Evolutionary conservation across 2,329 filamentous ascomycete genomes (phyloP).

Genomic region (Lomentospora prolificans): DNA sequence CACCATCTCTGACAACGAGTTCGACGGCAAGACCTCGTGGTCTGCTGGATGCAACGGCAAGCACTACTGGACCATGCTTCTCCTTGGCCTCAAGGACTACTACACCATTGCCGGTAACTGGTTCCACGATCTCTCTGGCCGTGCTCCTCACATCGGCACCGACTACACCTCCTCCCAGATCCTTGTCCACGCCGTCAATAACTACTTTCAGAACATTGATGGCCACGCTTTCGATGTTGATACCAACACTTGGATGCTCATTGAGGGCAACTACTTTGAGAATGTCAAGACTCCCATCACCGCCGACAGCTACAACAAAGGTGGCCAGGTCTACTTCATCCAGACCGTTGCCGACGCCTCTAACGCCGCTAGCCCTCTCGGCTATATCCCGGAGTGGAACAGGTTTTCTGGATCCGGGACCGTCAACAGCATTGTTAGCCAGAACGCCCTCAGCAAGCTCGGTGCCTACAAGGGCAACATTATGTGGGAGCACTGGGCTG

Average conservation of each 20-base stretch:
- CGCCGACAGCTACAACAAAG: slow-evolving; percentile 17
- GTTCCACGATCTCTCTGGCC: slow-evolving; percentile 32
- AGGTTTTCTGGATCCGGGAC: slow-evolving; percentile 11
- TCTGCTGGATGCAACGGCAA: slow-evolving; percentile 33
- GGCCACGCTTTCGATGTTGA: slow-evolving; percentile 35
- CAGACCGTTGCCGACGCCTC: slow-evolving; percentile 17
- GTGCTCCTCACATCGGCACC: slow-evolving; percentile 30
- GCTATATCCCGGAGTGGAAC: slow-evolving; percentile 18
- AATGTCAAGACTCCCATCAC: slow-evolving; percentile 28
- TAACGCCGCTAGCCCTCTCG: slow-evolving; percentile 12
- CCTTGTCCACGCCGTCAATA: slow-evolving; percentile 29
- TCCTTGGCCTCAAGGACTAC: slow-evolving; percentile 27
- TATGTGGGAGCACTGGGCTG: slow-evolving; percentile 14
- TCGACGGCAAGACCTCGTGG: slow-evolving; percentile 31
- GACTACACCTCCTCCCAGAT: slow-evolving; percentile 17
- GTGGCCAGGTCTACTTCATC: slow-evolving; percentile 16
- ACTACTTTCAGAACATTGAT: slow-evolving; percentile 27
- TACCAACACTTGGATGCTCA: slow-evolving; percentile 19
- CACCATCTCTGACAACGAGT: slow-evolving; percentile 35
- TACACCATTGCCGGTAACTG: slow-evolving; percentile 34
- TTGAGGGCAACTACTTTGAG: slow-evolving; percentile 36
- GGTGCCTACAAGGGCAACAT: slow-evolving; percentile 14
- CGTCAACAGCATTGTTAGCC: slow-evolving; percentile 11
- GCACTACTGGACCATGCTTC: slow-evolving; percentile 36
- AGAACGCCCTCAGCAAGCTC: slow-evolving; percentile 12